These are phyloP conservation scores for Arthroderma sp. DNA, from an alignment of 2,329 filamentous ascomycete species.

Conservation along the genomic window DNA sequence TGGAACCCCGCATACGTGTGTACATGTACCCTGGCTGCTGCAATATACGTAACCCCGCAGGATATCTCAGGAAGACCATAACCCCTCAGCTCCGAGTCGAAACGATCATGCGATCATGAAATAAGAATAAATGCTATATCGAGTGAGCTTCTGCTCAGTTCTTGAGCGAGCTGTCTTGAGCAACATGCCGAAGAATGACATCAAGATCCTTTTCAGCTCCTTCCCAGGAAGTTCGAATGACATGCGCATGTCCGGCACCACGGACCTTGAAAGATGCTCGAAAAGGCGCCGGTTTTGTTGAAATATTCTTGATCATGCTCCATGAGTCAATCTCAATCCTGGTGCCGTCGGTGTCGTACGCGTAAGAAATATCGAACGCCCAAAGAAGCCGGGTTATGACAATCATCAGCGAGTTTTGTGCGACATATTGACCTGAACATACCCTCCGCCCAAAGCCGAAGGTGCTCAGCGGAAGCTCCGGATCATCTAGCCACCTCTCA, in stretches of 20 bases:
- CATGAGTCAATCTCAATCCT: background rate
- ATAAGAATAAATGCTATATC: too few species aligned
- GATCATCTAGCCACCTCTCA: constrained; percentile 14
- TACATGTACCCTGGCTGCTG: too few species aligned
- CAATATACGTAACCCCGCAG: too few species aligned
- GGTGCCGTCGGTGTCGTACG: background rate
- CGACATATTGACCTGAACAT: constrained; percentile 8
- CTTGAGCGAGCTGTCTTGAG: too few species aligned
- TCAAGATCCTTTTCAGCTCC: background rate
- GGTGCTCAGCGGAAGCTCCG: constrained; percentile 1
- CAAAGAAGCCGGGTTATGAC: constrained; percentile 9
- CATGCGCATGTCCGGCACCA: background rate
- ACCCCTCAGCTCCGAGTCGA: too few species aligned
- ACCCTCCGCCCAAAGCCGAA: constrained; percentile 8
- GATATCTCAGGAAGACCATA: too few species aligned
- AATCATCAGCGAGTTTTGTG: constrained; percentile 8
- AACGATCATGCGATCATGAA: too few species aligned
- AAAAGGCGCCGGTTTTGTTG: background rate
- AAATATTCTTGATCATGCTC: background rate
- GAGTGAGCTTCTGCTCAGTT: too few species aligned
- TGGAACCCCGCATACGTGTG: too few species aligned
- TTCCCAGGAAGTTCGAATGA: background rate
- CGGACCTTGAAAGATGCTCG: background rate
- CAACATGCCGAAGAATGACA: background rate
- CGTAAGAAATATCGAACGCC: constrained; percentile 5